phyloP scores from a whole-genome alignment of 306 rosid species.

The Vigna nakashimae region DNA sequence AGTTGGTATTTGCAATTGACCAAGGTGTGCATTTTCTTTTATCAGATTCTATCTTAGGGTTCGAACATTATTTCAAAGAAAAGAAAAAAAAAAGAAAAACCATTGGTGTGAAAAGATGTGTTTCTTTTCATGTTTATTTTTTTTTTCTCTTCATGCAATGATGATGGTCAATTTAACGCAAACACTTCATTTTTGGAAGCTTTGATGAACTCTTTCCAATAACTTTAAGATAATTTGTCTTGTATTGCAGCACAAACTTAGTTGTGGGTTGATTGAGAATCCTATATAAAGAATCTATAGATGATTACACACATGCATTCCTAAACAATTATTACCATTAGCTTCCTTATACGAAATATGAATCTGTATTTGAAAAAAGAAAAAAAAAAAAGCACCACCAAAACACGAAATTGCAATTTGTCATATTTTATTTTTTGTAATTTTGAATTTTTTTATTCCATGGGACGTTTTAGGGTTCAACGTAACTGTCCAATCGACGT shows the following conservation, averaged over 20 bases:
- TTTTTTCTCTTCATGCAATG: neutral
- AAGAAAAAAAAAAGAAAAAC: too few relatives aligned
- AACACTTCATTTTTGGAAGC: neutral
- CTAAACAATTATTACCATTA: neutral
- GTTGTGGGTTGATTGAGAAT: neutral
- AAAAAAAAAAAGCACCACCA: neutral
- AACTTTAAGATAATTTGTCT: neutral
- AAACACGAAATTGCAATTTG: neutral
- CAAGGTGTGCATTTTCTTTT: too few relatives aligned
- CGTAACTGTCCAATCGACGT: too few relatives aligned
- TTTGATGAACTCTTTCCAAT: neutral
- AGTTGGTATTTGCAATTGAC: neutral
- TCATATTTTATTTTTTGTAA: neutral
- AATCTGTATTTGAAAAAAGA: neutral
- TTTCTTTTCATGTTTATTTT: conserved; percentile 3
- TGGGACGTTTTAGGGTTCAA: too few relatives aligned
- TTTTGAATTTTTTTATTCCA: too few relatives aligned
- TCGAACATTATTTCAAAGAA: neutral
- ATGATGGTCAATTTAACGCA: neutral
- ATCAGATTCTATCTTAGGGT: too few relatives aligned
- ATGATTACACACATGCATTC: neutral
- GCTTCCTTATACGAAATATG: neutral
- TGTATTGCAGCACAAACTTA: neutral
- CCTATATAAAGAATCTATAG: neutral
- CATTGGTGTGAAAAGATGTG: conserved; percentile 15